Conservation (phyloP, 1,139 yeast species). For the Cylindricascospora bacillispora region DNA sequence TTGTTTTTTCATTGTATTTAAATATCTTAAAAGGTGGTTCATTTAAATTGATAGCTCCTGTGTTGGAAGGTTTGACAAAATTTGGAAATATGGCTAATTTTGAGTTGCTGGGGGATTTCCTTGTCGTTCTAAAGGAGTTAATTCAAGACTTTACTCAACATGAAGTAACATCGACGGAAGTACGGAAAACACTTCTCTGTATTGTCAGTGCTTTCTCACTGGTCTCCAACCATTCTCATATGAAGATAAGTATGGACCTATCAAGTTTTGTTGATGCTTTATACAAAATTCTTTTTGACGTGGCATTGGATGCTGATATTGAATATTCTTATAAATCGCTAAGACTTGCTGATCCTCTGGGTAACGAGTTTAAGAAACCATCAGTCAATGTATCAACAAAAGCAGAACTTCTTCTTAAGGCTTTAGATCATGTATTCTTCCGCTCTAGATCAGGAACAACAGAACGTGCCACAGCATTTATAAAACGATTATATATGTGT, state of each 20-base stretch:
- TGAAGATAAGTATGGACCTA: slow-evolving; percentile 52
- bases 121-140: slow-evolving; percentile 77
- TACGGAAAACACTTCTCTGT: slow-evolving; percentile 66
- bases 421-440: slow-evolving; percentile 73
- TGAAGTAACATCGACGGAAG: slow-evolving; percentile 29
- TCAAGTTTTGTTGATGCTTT: slow-evolving; percentile 64
- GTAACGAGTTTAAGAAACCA: slow-evolving; percentile 38
- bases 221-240: slow-evolving; percentile 57
- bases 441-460: slow-evolving; percentile 61
- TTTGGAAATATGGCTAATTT: slow-evolving; percentile 89
- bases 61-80: slow-evolving; percentile 79
- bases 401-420: slow-evolving; percentile 66
- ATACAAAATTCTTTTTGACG: slow-evolving; percentile 50
- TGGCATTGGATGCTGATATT: slow-evolving; percentile 69
- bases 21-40: slow-evolving; percentile 58
- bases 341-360: slow-evolving; percentile 65
- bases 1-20: slow-evolving; percentile 59
- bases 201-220: slow-evolving; percentile 85
- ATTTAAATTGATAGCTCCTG: slow-evolving; percentile 68
- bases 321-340: slow-evolving; percentile 76
- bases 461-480: slow-evolving; percentile 67
- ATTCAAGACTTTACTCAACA: slow-evolving; percentile 41
- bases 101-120: slow-evolving; percentile 81
- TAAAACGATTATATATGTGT: slow-evolving; percentile 60
- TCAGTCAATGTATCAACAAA: slow-evolving; percentile 81